Conservation (phyloP, 2,329 filamentous ascomycete genomes). For the Botrytis sinoallii region DNA sequence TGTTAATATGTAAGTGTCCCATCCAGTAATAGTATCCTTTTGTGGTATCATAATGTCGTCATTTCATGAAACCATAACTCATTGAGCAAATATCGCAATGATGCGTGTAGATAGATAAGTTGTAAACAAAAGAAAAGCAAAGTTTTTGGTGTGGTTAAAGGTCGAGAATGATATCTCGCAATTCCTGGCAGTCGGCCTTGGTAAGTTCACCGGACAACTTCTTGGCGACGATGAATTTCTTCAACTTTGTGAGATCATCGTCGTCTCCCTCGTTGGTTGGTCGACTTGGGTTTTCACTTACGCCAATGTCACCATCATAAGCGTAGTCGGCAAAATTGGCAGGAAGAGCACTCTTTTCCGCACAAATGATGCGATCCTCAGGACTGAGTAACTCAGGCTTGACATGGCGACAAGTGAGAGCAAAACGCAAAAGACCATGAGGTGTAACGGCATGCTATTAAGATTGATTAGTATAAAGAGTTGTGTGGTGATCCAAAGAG, state of each 20-base stretch:
- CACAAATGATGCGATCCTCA: slow-evolving; percentile 25
- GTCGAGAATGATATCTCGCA: neutral
- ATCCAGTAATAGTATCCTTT: neutral
- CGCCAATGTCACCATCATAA: slow-evolving; percentile 37
- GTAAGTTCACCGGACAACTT: neutral
- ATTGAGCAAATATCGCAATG: neutral
- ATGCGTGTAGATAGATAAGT: neutral
- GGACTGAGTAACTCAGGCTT: slow-evolving; percentile 43
- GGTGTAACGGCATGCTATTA: slow-evolving; percentile 51
- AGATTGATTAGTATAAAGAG: slow-evolving; percentile 25
- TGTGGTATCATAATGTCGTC: neutral
- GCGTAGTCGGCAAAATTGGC: slow-evolving; percentile 31
- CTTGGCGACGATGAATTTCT: neutral
- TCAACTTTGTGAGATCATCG: neutral
- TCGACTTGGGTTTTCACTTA: neutral
- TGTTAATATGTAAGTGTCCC: neutral
- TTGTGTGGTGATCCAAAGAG: no score
- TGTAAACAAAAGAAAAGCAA: neutral
- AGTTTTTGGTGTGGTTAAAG: neutral
- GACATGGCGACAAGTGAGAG: slow-evolving; percentile 54
- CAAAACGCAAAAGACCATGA: slow-evolving; percentile 51
- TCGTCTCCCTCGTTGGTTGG: neutral
- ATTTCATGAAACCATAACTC: neutral
- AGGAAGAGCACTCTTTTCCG: slow-evolving; percentile 34
- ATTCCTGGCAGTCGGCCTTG: neutral